Evolutionary conservation across 805 yeast genomes (phyloP).

Genomic region (Candida xiaguanensis): DNA sequence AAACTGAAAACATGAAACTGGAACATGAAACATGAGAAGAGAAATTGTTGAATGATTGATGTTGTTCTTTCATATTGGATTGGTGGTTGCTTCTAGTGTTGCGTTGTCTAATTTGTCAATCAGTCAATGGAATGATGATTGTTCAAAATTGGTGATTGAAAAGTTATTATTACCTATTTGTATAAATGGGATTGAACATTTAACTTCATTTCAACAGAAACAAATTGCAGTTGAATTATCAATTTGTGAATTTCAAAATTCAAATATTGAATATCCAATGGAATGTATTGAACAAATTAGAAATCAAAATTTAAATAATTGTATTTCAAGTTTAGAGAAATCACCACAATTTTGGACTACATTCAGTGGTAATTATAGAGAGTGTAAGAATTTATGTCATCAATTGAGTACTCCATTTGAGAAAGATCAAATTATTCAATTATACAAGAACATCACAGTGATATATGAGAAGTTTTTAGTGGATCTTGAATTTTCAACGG

Average conservation of each 20-base stretch:
- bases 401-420: slow-evolving; percentile 51
- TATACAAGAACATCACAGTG: slow-evolving; percentile 46
- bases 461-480: slow-evolving; percentile 11
- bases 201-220: slow-evolving; percentile 27
- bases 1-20: no score
- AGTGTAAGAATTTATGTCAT: slow-evolving; percentile 49
- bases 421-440: slow-evolving; percentile 44
- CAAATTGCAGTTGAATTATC: slow-evolving; percentile 47
- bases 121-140: slow-evolving; percentile 7
- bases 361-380: slow-evolving; percentile 61
- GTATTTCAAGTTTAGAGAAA: slow-evolving; percentile 39
- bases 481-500: slow-evolving; percentile 10
- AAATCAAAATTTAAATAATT: slow-evolving; percentile 20
- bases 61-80: slow-evolving; percentile 17
- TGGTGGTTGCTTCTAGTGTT: slow-evolving; percentile 13
- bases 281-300: slow-evolving; percentile 18
- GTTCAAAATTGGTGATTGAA: slow-evolving; percentile 30
- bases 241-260: slow-evolving; percentile 51
- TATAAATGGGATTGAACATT: slow-evolving; percentile 35
- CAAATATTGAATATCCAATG: slow-evolving; percentile 34
- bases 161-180: slow-evolving; percentile 39
- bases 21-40: no score
- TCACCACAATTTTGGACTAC: slow-evolving; percentile 71
- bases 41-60: no score
- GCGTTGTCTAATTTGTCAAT: neutral